Evolutionary conservation across 352 stramenopile genomes (phyloP), one percentile per base, ranked within the genome.

Genomic region (Phytophthora syringae): DNA sequence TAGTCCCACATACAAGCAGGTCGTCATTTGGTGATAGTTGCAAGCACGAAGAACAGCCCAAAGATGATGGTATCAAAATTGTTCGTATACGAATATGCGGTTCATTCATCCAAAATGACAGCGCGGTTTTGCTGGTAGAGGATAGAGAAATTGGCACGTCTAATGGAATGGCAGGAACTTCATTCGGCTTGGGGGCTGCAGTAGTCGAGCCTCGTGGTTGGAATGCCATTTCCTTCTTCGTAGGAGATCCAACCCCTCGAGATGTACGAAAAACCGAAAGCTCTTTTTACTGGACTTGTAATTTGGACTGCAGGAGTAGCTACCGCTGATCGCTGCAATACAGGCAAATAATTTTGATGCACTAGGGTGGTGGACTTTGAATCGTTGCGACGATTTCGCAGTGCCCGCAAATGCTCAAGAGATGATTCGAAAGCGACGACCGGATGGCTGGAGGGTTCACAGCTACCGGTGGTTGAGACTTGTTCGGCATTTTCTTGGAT

Each of bases 31-130:
- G 5, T 1, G 74, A 77, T 0, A 86, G 13, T 11, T 81, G 56
- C 2, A 83, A 44, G 25, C 74, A 81, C n/a, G 74, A 75, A 13
- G 67, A 61, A 25, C 52, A 54, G 0, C 63, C 67, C 28, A 70
- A 61, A 2, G 56, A 66, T 2, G 72, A 52, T 0, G 74, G 59
- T 15, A 49, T 51, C n/a, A 36, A 21, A 13, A 76, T 37, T 28
- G 61, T 55, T 53, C 67, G 70, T 36, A 74, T 43, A 22, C 40
- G 50, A 62, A 76, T 42, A 2, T 39, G 48, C 10, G 60, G 60
- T 7, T 62, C 60, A 4, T 66, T 63, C 45, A 76, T 43, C 72
- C 75, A 80, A 57, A 80, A 79, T n/a, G 58, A 70, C 45, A 30
- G 50, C 10, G 45, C 16, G 21, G 34, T 10, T 49, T 24, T 59